Percentiles rank a stretch among this genome's conserved stretches.
Conservation (phyloP, 2,329 filamentous ascomycete genomes). For the Fonsecaea pugnacius region DNA sequence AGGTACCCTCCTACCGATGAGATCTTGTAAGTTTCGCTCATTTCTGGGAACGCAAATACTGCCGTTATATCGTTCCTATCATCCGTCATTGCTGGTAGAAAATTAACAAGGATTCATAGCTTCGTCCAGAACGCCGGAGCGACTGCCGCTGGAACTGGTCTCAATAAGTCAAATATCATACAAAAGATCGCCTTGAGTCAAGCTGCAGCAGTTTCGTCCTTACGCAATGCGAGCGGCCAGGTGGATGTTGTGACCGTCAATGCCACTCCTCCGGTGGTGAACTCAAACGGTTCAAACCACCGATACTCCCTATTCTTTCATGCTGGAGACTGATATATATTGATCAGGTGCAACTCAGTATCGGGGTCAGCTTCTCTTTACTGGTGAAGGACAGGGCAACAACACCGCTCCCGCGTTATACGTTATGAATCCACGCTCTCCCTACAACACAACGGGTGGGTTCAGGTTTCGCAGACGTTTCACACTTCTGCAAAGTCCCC, state of each 20-base stretch:
- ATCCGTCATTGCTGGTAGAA: neutral
- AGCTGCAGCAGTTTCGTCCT: slow-evolving; percentile 45
- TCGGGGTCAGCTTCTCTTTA: slow-evolving; percentile 55
- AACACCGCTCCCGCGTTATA: slow-evolving; percentile 48
- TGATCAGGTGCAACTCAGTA: slow-evolving; percentile 56
- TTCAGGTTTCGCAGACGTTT: neutral
- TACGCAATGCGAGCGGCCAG: slow-evolving; percentile 46
- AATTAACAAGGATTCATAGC: neutral
- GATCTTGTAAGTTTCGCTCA: neutral
- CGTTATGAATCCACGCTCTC: slow-evolving; percentile 52
- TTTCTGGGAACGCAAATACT: neutral
- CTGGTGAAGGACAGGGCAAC: slow-evolving; percentile 57
- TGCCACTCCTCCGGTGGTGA: slow-evolving; percentile 52
- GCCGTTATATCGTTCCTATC: too few species aligned
- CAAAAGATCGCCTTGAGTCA: slow-evolving; percentile 56
- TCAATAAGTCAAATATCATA: slow-evolving; percentile 58
- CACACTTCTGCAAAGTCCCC: slow-evolving; percentile 13
- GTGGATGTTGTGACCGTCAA: slow-evolving; percentile 52
- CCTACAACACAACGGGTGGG: slow-evolving; percentile 57
- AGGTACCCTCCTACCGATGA: slow-evolving; percentile 46
- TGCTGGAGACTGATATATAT: neutral
- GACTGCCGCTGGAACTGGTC: slow-evolving; percentile 53
- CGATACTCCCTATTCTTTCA: slow-evolving; percentile 17
- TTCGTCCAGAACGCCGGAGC: slow-evolving; percentile 60
- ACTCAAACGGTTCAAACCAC: slow-evolving; percentile 46